A percentile compares a stretch with the other conserved stretches of the same genome.
Conservation (phyloP, 2,329 filamentous ascomycete genomes). For the Penicillium sp. region DNA sequence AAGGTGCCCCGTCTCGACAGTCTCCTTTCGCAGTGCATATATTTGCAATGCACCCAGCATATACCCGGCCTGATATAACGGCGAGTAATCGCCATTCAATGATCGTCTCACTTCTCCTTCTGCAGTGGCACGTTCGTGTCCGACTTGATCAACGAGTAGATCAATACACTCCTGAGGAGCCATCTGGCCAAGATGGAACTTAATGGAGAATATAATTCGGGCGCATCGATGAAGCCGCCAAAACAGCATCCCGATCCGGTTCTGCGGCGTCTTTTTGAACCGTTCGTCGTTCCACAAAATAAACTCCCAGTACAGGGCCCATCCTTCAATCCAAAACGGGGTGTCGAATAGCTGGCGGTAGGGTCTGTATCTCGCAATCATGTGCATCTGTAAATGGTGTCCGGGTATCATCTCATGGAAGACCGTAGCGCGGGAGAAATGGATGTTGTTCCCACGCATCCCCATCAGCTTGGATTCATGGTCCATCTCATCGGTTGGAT, state of each 20-base stretch:
- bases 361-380: constrained; percentile 48
- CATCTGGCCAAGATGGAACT: constrained; percentile 59
- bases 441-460: constrained; percentile 55
- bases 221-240: constrained; percentile 64
- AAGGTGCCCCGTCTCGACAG: constrained; percentile 42
- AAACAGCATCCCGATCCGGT: constrained; percentile 59
- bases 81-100: constrained; percentile 41
- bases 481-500: constrained; percentile 31
- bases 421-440: constrained; percentile 59
- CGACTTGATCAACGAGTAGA: constrained; percentile 56
- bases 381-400: constrained; percentile 47
- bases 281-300: constrained; percentile 56
- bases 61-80: constrained; percentile 61
- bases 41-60: constrained; percentile 61
- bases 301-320: constrained; percentile 64
- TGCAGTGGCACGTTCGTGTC: constrained; percentile 60
- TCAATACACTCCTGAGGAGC: constrained; percentile 57
- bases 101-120: constrained; percentile 61
- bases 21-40: constrained; percentile 52
- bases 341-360: constrained; percentile 57
- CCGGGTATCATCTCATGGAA: constrained; percentile 64
- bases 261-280: constrained; percentile 53
- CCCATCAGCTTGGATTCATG: constrained; percentile 59
- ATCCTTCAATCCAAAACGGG: constrained; percentile 59
- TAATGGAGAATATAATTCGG: constrained; percentile 56